phyloP scores from a whole-genome alignment of 371 early-diverging fungal species.

The Massospora cicadina region DNA sequence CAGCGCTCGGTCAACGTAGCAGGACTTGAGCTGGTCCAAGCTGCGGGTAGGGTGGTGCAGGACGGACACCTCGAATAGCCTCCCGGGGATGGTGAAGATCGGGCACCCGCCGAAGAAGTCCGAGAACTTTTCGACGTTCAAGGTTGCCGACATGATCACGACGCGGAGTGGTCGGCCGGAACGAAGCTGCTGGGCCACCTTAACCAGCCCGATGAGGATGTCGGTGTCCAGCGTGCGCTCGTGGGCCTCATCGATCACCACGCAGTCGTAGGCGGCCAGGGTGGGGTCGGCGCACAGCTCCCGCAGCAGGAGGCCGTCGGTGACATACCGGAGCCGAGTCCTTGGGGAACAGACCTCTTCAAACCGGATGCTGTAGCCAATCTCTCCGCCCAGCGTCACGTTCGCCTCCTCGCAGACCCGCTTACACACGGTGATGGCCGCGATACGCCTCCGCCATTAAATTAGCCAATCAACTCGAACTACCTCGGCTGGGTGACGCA shows the following conservation, averaged over 20 bases:
- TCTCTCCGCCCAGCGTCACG: slow-evolving; percentile 38
- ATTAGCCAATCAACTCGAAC: too few relatives aligned
- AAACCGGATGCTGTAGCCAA: slow-evolving; percentile 83
- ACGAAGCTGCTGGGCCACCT: slow-evolving; percentile 30
- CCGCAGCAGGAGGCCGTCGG: slow-evolving; percentile 80
- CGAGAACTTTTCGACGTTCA: slow-evolving; percentile 37
- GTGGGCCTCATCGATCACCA: slow-evolving; percentile 90
- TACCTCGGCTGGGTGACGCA: slow-evolving; percentile 61
- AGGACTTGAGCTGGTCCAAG: slow-evolving; percentile 38
- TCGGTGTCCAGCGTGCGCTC: slow-evolving; percentile 90
- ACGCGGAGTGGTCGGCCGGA: slow-evolving; percentile 2
- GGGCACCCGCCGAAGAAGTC: slow-evolving; percentile 59
- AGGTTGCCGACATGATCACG: slow-evolving; percentile 14
- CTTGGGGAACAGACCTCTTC: slow-evolving; percentile 34
- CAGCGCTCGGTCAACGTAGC: slow-evolving; percentile 45
- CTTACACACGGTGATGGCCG: slow-evolving; percentile 76
- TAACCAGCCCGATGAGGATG: slow-evolving; percentile 70
- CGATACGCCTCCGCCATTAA: slow-evolving; percentile 77
- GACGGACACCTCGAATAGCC: slow-evolving; percentile 59
- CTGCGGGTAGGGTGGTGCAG: slow-evolving; percentile 23
- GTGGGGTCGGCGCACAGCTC: slow-evolving; percentile 46
- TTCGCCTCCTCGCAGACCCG: slow-evolving; percentile 60
- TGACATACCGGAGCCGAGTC: slow-evolving; percentile 73
- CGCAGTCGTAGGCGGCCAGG: slow-evolving; percentile 41
- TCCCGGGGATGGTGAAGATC: slow-evolving; percentile 65